Percentiles rank a stretch among this genome's conserved stretches.
Evolutionary conservation across 306 rosid species (phyloP).

Genomic region (Lithocarpus polystachyus): DNA sequence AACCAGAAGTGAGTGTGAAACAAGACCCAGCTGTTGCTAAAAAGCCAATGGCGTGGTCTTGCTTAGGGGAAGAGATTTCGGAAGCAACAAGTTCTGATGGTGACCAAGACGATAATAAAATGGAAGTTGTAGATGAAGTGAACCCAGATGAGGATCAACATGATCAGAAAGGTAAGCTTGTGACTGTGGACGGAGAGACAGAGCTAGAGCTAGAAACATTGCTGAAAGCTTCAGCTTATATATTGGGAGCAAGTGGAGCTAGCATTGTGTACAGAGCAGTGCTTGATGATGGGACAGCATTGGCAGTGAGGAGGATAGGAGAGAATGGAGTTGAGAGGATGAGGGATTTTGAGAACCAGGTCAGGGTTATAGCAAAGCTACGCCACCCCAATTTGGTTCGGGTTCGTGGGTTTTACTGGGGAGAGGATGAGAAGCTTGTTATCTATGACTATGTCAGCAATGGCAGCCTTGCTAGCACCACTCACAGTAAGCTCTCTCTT

Average conservation of each 20-base stretch:
- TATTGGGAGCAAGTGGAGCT: conserved; percentile 56
- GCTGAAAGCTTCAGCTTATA: conserved; percentile 78
- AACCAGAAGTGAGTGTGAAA: conserved; percentile 21
- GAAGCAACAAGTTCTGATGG: conserved; percentile 74
- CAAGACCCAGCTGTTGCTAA: conserved; percentile 3
- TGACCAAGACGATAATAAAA: conserved; percentile 34
- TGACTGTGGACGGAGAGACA: conserved; percentile 63
- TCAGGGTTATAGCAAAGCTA: conserved; percentile 59
- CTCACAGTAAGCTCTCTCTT: conserved; percentile 50
- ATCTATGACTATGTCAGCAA: conserved; percentile 68
- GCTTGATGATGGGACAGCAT: conserved; percentile 65
- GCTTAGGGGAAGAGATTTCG: conserved; percentile 75
- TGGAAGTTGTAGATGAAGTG: not conserved
- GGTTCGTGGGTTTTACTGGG: conserved; percentile 80
- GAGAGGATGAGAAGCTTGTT: conserved; percentile 75
- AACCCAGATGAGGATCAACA: not conserved
- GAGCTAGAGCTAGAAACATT: conserved; percentile 68
- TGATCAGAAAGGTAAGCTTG: conserved; percentile 44
- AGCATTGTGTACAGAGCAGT: conserved; percentile 91
- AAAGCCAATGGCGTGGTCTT: conserved; percentile 46
- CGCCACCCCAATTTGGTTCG: conserved; percentile 72
- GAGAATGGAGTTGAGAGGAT: conserved; percentile 50
- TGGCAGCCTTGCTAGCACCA: conserved; percentile 57
- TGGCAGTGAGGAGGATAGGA: conserved; percentile 84
- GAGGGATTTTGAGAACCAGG: conserved; percentile 77